Evolutionary conservation across 2,329 filamentous ascomycete genomes (phyloP), one percentile per base, ranked within the genome.

Genomic region (Oidium heveae): DNA sequence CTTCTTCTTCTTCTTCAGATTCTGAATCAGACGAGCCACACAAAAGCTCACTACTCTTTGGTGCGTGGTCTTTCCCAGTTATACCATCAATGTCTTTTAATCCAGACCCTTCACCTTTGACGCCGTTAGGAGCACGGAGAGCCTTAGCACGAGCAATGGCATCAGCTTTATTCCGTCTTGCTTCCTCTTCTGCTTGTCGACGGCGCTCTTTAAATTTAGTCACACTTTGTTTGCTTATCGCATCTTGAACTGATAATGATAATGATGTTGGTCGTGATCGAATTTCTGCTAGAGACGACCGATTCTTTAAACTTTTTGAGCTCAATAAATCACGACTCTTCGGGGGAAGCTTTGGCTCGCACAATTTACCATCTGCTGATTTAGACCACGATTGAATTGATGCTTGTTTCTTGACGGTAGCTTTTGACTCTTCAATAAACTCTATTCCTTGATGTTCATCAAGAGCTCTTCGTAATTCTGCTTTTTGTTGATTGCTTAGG

Each of bases 21-120:
- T 91, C 86, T 2, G 80, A 82, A 56, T 74, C 72, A 16, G 80
- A 84, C 33, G 77, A 81, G 6, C 77, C 80, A 44, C 95, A 85
- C 86, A 96, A 94, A 66, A 96, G 86, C 59, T 89, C 86, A 63
- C 82, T 84, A 58, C 84, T 84, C 1, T 75, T 73, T 1, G 77
- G 75, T 2, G 77, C 74, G 63, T 89, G 83, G 55, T 91, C 86
- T 67, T 89, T 91, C 56, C 85, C 86, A 55, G 76, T 71, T 1
- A 87, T 72, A 37, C 83, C 73, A 16, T 82, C 77, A 52, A 93
- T 74, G 28, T 80, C 81, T 58, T 77, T 74, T 10, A 91, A 69
- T 20, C 84, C 86, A 56, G 86, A 91, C 2, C 86, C 86, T 64
- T 87, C 85, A 56, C 85, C 82, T 9, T 75, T 70, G n/a, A 80